Conservation (phyloP, 2,329 filamentous ascomycete genomes). For the Bimuria novae-zelandiae region DNA sequence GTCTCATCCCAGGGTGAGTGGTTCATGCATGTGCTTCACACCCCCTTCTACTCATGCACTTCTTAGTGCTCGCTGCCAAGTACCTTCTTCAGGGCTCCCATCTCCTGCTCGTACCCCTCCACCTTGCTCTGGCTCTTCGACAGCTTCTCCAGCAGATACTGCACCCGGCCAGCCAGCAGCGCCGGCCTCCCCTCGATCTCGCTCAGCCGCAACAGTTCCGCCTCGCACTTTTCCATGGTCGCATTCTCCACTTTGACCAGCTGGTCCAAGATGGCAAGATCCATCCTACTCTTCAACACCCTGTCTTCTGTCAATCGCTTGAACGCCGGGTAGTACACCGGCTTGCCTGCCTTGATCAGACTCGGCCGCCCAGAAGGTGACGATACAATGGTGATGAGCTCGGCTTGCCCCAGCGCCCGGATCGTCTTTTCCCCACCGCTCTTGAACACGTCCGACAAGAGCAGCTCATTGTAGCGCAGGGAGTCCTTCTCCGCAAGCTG, state of each 20-base stretch:
- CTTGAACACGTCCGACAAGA: slow-evolving; percentile 77
- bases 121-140: slow-evolving; percentile 76
- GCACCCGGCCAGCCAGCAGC: slow-evolving; percentile 68
- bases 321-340: slow-evolving; percentile 86
- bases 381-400: slow-evolving; percentile 78
- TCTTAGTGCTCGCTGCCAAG: slow-evolving; percentile 57
- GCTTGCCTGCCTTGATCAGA: slow-evolving; percentile 77
- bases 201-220: slow-evolving; percentile 74
- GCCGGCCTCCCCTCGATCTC: slow-evolving; percentile 70
- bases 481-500: slow-evolving; percentile 69
- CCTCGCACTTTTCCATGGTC: slow-evolving; percentile 77
- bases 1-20: too few species aligned
- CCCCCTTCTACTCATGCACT: background rate
- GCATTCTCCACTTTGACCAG: slow-evolving; percentile 71
- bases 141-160: slow-evolving; percentile 76
- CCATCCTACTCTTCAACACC: slow-evolving; percentile 72
- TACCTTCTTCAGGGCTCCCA: slow-evolving; percentile 71
- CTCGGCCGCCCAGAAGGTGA: slow-evolving; percentile 75
- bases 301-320: slow-evolving; percentile 70
- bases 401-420: slow-evolving; percentile 79
- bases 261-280: slow-evolving; percentile 69
- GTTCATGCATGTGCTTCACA: background rate
- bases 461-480: slow-evolving; percentile 82
- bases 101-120: slow-evolving; percentile 73
- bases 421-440: slow-evolving; percentile 74